Evolutionary conservation across 805 yeast genomes (phyloP).

Genomic region (Saitoella complicata): DNA sequence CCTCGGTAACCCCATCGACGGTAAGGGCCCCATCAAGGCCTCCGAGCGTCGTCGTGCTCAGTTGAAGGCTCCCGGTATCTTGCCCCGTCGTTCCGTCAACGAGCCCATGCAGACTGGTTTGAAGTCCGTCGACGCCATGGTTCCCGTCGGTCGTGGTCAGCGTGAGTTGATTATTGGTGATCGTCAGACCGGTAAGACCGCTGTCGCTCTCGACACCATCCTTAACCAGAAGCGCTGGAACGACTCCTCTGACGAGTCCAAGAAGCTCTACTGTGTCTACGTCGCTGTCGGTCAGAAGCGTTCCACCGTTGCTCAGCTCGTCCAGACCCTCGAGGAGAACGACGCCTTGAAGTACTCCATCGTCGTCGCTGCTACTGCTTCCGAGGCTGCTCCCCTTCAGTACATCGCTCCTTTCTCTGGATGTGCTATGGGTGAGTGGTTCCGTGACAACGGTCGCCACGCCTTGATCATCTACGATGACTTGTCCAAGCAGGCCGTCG

Average conservation of each 20-base stretch:
- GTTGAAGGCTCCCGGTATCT: slow-evolving; percentile 99
- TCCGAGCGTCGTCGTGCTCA: slow-evolving; percentile 84
- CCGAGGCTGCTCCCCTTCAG: slow-evolving; percentile 99
- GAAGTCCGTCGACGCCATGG: slow-evolving; percentile 96
- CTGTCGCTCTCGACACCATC: slow-evolving; percentile 96
- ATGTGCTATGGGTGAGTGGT: slow-evolving; percentile 99
- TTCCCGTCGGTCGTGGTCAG: slow-evolving; percentile 99
- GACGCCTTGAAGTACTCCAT: slow-evolving; percentile 96
- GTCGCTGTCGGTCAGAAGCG: slow-evolving; percentile 99
- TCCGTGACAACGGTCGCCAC: slow-evolving; percentile 98
- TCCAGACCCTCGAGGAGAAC: slow-evolving; percentile 94
- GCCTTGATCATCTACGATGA: slow-evolving; percentile 95
- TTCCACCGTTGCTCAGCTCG: slow-evolving; percentile 99
- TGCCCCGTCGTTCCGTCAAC: slow-evolving; percentile 95
- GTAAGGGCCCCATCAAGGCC: slow-evolving; percentile 94
- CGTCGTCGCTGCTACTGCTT: slow-evolving; percentile 99
- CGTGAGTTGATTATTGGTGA: slow-evolving; percentile 99
- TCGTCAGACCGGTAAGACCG: slow-evolving; percentile 99
- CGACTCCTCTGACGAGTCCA: slow-evolving; percentile 82
- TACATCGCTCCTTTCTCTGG: slow-evolving; percentile 99
- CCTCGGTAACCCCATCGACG: slow-evolving; percentile 98
- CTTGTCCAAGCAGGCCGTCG: slow-evolving; percentile 98
- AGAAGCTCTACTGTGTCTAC: slow-evolving; percentile 99
- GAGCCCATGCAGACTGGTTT: slow-evolving; percentile 99
- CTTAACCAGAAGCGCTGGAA: slow-evolving; percentile 99